phyloP scores from a whole-genome alignment of 495 filamentous ascomycete species.

The Lineolata rhizophorae region DNA sequence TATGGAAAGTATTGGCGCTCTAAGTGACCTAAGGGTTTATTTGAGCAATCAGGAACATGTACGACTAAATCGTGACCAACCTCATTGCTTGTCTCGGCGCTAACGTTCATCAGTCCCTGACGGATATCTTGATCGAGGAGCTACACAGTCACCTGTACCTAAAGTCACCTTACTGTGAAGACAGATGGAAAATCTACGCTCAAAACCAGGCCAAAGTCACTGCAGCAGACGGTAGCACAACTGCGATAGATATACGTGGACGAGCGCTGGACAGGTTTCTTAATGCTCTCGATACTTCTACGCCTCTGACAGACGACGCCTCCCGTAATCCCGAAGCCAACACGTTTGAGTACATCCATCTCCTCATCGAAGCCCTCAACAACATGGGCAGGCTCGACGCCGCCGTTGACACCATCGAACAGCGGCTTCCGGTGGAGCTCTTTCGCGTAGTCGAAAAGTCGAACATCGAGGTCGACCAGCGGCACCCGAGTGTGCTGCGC shows the following conservation, averaged over 20 bases:
- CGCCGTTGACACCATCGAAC: constrained; percentile 75
- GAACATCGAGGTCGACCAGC: constrained; percentile 76
- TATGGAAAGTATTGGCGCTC: constrained; percentile 74
- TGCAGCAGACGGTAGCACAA: constrained; percentile 4
- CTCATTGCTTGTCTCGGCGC: no score
- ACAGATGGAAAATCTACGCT: constrained; percentile 63
- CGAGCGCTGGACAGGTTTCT: constrained; percentile 58
- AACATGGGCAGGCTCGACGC: constrained; percentile 66
- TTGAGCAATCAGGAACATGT: constrained; percentile 80
- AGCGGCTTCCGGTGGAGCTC: constrained; percentile 80
- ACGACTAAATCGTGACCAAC: no score
- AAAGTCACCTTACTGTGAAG: constrained; percentile 88
- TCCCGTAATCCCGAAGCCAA: constrained; percentile 88
- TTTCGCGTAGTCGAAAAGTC: constrained; percentile 89
- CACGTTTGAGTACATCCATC: constrained; percentile 76
- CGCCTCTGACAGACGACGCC: constrained; percentile 53
- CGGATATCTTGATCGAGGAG: constrained; percentile 90
- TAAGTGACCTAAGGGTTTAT: constrained; percentile 69
- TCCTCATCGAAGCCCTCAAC: constrained; percentile 74
- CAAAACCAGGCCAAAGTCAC: constrained; percentile 10
- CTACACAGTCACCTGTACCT: constrained; percentile 93
- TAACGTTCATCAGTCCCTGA: no score
- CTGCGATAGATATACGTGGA: constrained; percentile 19
- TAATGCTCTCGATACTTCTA: constrained; percentile 51
- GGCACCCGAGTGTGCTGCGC: constrained; percentile 53